phyloP scores from a whole-genome alignment of 2,329 filamentous ascomycete species.

The Pseudogymnoascus sp. region DNA sequence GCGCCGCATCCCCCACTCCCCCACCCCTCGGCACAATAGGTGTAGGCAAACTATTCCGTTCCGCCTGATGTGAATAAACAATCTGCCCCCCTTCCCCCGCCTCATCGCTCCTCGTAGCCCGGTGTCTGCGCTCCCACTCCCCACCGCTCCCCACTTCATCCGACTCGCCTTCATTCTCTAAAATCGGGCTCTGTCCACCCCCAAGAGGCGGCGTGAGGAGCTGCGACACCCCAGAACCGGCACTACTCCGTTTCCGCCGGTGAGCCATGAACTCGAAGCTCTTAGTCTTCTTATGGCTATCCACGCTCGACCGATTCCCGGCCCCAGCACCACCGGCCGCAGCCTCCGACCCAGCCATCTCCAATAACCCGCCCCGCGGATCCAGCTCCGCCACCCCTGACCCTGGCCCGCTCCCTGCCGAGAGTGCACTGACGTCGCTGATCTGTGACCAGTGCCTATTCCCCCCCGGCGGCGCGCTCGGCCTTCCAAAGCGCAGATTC shows the following conservation, averaged over 20 bases:
- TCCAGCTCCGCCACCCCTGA: neutral
- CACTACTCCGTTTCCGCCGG: neutral
- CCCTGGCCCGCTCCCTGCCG: neutral
- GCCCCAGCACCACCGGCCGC: neutral
- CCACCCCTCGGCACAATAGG: neutral
- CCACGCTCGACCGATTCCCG: neutral
- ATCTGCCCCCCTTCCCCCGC: neutral
- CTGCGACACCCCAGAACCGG: neutral
- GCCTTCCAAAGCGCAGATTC: slow-evolving; percentile 15
- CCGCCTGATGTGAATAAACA: neutral
- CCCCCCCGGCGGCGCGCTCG: neutral
- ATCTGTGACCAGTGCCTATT: neutral
- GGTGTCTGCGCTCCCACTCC: neutral
- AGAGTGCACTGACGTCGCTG: neutral
- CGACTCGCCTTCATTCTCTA: neutral
- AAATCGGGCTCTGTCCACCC: neutral
- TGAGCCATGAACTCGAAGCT: neutral
- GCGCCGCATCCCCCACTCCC: neutral
- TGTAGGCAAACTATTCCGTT: neutral
- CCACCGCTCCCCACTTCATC: neutral
- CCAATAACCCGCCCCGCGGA: neutral
- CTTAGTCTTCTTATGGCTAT: neutral
- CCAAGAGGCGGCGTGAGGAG: neutral
- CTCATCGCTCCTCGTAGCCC: neutral
- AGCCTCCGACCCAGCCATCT: neutral